Evolutionary conservation across 1,284 basidiomycete species (phyloP).

Genomic region (Paramarasmius palmivorus): DNA sequence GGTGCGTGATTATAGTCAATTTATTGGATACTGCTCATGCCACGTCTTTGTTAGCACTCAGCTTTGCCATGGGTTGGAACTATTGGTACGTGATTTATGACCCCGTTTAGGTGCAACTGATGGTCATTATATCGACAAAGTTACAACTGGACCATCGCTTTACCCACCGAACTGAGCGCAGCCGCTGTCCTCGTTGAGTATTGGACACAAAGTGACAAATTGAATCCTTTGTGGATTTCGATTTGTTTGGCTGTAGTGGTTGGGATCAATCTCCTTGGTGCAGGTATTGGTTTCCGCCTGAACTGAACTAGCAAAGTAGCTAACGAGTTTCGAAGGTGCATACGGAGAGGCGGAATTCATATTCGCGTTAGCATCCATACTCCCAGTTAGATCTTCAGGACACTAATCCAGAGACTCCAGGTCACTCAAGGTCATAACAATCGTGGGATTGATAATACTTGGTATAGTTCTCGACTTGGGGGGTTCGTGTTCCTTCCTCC

Average conservation of each 20-base stretch:
- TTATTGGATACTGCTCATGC: conserved; percentile 53
- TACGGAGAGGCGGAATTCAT: conserved; percentile 79
- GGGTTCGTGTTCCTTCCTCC: conserved; percentile 35
- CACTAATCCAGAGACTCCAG: no score
- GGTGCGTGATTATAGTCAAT: conserved; percentile 5
- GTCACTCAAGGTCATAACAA: conserved; percentile 81
- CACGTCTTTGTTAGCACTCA: conserved; percentile 59
- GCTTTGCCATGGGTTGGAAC: conserved; percentile 84
- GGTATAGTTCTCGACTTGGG: conserved; percentile 75
- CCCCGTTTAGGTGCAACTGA: not conserved
- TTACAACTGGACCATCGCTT: conserved; percentile 68
- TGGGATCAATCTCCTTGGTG: conserved; percentile 77
- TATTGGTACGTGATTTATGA: conserved; percentile 33
- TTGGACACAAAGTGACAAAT: conserved; percentile 48
- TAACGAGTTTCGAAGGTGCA: conserved; percentile 41
- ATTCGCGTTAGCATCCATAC: conserved; percentile 49
- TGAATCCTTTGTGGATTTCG: conserved; percentile 78
- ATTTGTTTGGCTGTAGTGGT: conserved; percentile 70
- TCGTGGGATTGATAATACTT: conserved; percentile 62
- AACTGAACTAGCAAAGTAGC: not conserved
- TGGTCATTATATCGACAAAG: conserved; percentile 18
- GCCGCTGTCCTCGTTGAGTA: conserved; percentile 77
- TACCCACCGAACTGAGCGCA: conserved; percentile 80
- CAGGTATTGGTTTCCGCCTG: conserved; percentile 36
- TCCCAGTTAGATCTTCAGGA: not conserved